Percentiles rank a stretch among this genome's conserved stretches.
These are phyloP conservation scores for Lyophyllum decastes DNA, from an alignment of 768 basidiomycete genomes.

Conservation along the genomic window DNA sequence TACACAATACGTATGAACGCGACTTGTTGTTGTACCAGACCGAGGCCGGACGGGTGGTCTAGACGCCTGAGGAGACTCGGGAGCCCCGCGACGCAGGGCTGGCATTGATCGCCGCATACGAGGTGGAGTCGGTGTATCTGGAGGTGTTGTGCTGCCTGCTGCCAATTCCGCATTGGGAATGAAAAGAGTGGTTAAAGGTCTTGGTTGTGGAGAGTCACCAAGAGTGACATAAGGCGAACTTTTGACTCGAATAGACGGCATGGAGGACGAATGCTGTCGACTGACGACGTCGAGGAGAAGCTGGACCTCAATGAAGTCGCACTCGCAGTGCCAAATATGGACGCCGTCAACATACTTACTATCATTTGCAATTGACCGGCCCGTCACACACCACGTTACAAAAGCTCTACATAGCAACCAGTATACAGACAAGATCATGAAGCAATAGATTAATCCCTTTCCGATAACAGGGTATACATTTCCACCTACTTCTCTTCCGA, in stretches of 20 bases:
- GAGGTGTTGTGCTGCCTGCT: background rate
- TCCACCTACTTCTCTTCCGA: constrained; percentile 1
- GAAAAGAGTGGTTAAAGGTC: constrained; percentile 17
- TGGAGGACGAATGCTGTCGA: constrained; percentile 13
- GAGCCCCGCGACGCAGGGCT: constrained; percentile 7
- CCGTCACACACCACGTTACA: no score
- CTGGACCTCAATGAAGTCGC: no score
- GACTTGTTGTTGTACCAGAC: constrained; percentile 32
- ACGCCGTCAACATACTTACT: no score
- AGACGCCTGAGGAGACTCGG: background rate
- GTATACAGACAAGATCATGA: background rate
- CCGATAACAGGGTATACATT: background rate
- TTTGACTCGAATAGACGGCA: constrained; percentile 54
- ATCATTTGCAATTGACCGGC: no score
- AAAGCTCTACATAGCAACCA: background rate
- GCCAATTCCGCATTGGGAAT: constrained; percentile 9
- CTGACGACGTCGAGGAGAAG: background rate
- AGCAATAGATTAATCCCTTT: constrained; percentile 6
- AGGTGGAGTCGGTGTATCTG: constrained; percentile 1
- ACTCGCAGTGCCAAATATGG: background rate
- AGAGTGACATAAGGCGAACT: constrained; percentile 31
- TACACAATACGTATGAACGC: constrained; percentile 35
- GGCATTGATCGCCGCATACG: constrained; percentile 22
- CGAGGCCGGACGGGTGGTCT: constrained; percentile 23
- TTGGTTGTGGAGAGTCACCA: constrained; percentile 13